phyloP scores from a whole-genome alignment of 768 basidiomycete genomes.

The Agaricus sinodeliciosus region DNA sequence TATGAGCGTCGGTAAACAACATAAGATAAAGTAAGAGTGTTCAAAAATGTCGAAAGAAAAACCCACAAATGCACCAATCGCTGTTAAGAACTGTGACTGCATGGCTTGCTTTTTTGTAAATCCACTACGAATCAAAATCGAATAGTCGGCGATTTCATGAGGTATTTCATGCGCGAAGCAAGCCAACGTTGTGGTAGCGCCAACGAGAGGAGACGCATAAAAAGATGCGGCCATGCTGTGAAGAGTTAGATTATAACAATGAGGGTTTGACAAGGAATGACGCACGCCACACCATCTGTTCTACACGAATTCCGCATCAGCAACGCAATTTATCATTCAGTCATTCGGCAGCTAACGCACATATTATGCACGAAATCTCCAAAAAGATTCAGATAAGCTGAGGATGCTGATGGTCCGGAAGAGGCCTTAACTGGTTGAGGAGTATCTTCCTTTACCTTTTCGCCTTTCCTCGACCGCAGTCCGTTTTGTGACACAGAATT shows the following conservation, averaged over 20 bases:
- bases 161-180: constrained; percentile 96
- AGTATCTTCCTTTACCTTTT: constrained; percentile 18
- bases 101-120: constrained; percentile 90
- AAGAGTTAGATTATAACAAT: neutral
- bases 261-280: constrained; percentile 16
- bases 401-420: constrained; percentile 69
- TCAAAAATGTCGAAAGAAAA: constrained; percentile 15
- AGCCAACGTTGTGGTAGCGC: constrained; percentile 90
- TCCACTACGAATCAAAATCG: constrained; percentile 84
- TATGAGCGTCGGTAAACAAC: constrained; percentile 11
- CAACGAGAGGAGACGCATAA: constrained; percentile 90
- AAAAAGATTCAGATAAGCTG: constrained; percentile 89
- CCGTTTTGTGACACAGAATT: constrained; percentile 36
- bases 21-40: constrained; percentile 3
- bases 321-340: constrained; percentile 9
- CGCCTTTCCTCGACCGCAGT: constrained; percentile 41
- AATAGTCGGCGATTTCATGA: constrained; percentile 96
- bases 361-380: constrained; percentile 95
- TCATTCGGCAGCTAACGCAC: constrained; percentile 30
- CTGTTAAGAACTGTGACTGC: constrained; percentile 90
- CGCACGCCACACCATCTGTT: constrained; percentile 89
- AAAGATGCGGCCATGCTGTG: constrained; percentile 91
- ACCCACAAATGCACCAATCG: constrained; percentile 86
- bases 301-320: constrained; percentile 28
- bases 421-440: constrained; percentile 22